These are phyloP conservation scores for Penicillium flavigenum DNA, from an alignment of 495 filamentous ascomycete species.

Conservation along the genomic window DNA sequence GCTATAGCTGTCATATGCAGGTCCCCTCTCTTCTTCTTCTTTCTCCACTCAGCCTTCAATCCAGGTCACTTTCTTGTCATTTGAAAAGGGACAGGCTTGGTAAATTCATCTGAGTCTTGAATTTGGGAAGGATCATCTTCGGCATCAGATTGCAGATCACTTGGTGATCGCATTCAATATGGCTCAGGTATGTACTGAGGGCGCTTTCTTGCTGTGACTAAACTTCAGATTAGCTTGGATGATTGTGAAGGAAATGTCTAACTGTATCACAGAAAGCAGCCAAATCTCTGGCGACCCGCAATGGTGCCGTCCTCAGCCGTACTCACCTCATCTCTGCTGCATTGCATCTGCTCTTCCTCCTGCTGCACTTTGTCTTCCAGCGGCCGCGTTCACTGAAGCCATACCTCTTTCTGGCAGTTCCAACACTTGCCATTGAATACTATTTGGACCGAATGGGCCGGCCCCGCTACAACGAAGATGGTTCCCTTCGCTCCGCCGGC, in stretches of 20 bases:
- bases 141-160: not conserved
- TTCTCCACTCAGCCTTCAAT: not conserved
- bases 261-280: constrained; percentile 71
- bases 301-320: constrained; percentile 68
- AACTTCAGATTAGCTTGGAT: not conserved
- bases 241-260: constrained; percentile 5
- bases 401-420: constrained; percentile 71
- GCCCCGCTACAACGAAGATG: constrained; percentile 65
- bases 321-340: constrained; percentile 71
- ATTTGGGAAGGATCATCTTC: not conserved
- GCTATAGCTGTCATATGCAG: constrained; percentile 11
- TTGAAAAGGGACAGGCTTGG: not conserved
- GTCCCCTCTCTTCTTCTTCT: not conserved
- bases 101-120: not conserved
- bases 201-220: not conserved
- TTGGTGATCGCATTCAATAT: constrained; percentile 21
- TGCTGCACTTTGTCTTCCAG: constrained; percentile 65
- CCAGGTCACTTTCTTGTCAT: not conserved
- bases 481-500: constrained; percentile 69
- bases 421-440: constrained; percentile 74
- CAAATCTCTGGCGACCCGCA: constrained; percentile 85
- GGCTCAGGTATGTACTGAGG: constrained; percentile 36
- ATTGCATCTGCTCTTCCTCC: constrained; percentile 71
- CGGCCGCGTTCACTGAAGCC: constrained; percentile 63
- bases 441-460: constrained; percentile 81